Percentiles rank a stretch among this genome's conserved stretches.
phyloP scores from a whole-genome alignment of 2,329 filamentous ascomycete genomes.

The Aspergillus udagawae region DNA sequence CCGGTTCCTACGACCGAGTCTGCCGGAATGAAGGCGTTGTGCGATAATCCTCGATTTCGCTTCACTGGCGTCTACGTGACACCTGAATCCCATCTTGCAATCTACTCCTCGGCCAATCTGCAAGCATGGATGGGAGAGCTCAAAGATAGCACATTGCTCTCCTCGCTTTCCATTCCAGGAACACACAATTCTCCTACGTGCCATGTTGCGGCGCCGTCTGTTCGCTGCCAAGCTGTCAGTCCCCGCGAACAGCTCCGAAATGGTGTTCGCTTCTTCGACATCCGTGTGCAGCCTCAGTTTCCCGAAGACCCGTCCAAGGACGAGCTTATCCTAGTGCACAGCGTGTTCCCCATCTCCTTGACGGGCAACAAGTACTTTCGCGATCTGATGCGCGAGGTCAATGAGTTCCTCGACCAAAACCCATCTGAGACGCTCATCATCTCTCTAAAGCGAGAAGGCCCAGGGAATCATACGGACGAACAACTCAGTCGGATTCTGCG shows the following conservation, averaged over 20 bases:
- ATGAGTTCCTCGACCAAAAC: slow-evolving; percentile 71
- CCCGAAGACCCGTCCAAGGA: slow-evolving; percentile 58
- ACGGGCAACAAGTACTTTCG: slow-evolving; percentile 76
- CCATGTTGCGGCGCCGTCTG: slow-evolving; percentile 80
- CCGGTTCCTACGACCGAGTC: slow-evolving; percentile 60
- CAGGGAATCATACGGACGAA: slow-evolving; percentile 72
- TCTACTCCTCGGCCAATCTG: slow-evolving; percentile 69
- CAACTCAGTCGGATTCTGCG: slow-evolving; percentile 72
- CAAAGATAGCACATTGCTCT: slow-evolving; percentile 66
- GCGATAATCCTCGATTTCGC: slow-evolving; percentile 48
- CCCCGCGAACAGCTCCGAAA: slow-evolving; percentile 76
- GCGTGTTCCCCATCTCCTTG: slow-evolving; percentile 81
- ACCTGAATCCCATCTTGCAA: slow-evolving; percentile 49
- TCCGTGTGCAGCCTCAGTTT: slow-evolving; percentile 68
- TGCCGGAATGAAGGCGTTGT: slow-evolving; percentile 57
- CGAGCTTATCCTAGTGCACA: slow-evolving; percentile 78
- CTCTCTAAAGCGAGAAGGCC: slow-evolving; percentile 86
- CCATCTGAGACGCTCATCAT: slow-evolving; percentile 80
- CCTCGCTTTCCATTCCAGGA: slow-evolving; percentile 82
- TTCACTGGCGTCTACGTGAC: slow-evolving; percentile 66
- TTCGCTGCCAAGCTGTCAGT: slow-evolving; percentile 83
- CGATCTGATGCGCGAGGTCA: slow-evolving; percentile 65
- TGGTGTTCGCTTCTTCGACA: slow-evolving; percentile 90
- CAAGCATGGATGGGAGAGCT: slow-evolving; percentile 78
- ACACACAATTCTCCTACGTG: slow-evolving; percentile 92